Base-by-base conservation (phyloP, 108 stramenopile genomes). In the Chaetoceros muelleri region DNA sequence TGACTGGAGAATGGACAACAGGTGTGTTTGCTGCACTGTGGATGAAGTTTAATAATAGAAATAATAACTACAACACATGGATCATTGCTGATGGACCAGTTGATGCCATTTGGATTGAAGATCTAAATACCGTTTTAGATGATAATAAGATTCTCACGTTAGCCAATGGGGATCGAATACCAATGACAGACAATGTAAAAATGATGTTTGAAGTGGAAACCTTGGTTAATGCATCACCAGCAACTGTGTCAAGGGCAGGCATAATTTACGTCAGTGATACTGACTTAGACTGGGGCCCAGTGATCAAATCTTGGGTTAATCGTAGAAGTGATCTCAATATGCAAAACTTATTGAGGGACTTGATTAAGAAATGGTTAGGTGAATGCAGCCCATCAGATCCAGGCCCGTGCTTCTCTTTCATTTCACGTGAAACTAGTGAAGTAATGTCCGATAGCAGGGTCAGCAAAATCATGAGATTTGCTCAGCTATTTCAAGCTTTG, bases 51-150 rank as follows among this genome's bases (percentile, higher is more conserved):
- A 93, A 93, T 75, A 87, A 85, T 51, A 80, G 87, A 44, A 73
- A 59, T 50, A 87, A 90, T 58, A 49, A 80, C 10, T 90, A 83
- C 85, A 91, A 87, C 67, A 93, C 91, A 0, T 93, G 91, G 91
- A 88, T 95, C 64, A 90, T 90, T 57, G 87, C 86, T 50, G 94
- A 95, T 66, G 94, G 94, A 0, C 94, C 94, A 21, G 94, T 95
- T 20, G 94, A 95, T 74, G 87, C 91, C 17, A 95, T 93, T 64
- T 95, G 94, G 94, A 95, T 93, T 48, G 94, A 95, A 70, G 91
- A 91, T 67, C 83, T 95, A 18, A 93, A 95, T 65, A 93, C 90
- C 20, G 94, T 93, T 10, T 64, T 95, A 3, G 91, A 93, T 66
- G 94, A 95, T 62, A 95, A 93, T 64, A 82, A 70, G 50, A 82